Evolutionary conservation across 106 monocot species (phyloP).

Genomic region (Xerophyta viscosa): DNA sequence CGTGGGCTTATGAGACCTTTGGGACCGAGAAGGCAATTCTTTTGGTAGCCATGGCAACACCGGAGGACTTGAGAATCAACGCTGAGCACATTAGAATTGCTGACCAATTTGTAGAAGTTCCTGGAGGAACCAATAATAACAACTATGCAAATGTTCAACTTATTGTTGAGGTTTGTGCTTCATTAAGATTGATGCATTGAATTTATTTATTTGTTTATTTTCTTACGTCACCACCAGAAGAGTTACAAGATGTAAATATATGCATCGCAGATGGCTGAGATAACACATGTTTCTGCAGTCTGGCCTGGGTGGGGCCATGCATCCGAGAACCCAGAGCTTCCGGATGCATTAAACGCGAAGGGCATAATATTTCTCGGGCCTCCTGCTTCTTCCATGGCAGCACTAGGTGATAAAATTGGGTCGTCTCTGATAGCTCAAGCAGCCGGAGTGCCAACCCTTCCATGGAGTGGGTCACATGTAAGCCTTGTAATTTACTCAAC

Average conservation of each 20-base stretch:
- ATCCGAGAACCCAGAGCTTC: conserved; percentile 97
- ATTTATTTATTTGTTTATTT: neutral
- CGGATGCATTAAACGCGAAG: conserved; percentile 71
- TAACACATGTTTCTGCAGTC: conserved; percentile 90
- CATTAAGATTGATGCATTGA: neutral
- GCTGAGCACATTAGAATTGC: conserved; percentile 98
- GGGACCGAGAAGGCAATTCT: conserved; percentile 93
- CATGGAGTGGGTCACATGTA: conserved; percentile 99
- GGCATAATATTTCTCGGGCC: conserved; percentile 98
- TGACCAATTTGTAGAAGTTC: conserved; percentile 97
- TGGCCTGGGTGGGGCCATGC: conserved; percentile 99
- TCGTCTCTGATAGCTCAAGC: conserved; percentile 99
- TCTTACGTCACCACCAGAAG: neutral
- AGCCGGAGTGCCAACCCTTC: conserved; percentile 93
- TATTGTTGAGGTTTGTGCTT: conserved; percentile 78
- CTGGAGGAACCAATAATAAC: conserved; percentile 96
- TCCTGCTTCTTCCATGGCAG: conserved; percentile 82
- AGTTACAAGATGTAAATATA: neutral
- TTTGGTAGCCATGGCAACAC: conserved; percentile 94
- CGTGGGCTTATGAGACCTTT: conserved; percentile 92
- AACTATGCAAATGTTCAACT: conserved; percentile 99
- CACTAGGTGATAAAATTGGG: conserved; percentile 96
- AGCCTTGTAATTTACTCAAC: conserved; percentile 3
- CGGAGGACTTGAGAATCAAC: conserved; percentile 95
- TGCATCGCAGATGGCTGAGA: conserved; percentile 69